phyloP scores from a whole-genome alignment of 2,329 filamentous ascomycete genomes.

The Acrodontium crateriforme region DNA sequence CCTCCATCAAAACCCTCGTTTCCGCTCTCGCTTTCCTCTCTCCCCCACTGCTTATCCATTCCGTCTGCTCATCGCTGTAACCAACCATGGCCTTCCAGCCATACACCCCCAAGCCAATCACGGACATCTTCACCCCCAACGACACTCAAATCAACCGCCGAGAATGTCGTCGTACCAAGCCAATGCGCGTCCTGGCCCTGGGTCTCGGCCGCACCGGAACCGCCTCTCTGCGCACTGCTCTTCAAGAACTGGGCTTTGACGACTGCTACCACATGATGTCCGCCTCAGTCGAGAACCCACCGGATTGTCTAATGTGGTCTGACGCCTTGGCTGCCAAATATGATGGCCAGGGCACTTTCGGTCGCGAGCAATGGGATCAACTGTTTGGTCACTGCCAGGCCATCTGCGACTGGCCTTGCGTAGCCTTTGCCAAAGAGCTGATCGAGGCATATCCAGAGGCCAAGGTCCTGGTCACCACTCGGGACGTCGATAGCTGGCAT shows the following conservation, averaged over 20 bases:
- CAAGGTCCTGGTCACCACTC: conserved; percentile 54
- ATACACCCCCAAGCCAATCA: conserved; percentile 36
- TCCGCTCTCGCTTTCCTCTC: not conserved
- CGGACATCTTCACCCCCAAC: conserved; percentile 45
- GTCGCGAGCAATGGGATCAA: conserved; percentile 55
- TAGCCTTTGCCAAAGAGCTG: conserved; percentile 54
- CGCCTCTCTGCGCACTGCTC: conserved; percentile 51
- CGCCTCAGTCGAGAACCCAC: conserved; percentile 53
- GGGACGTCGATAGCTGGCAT: conserved; percentile 53
- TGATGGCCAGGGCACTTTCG: conserved; percentile 47
- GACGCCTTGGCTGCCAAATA: conserved; percentile 52
- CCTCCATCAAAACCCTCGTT: no score
- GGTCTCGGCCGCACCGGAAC: conserved; percentile 59
- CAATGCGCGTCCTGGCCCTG: conserved; percentile 59
- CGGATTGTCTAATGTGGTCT: conserved; percentile 56
- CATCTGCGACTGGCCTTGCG: conserved; percentile 55
- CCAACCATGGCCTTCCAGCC: conserved; percentile 27
- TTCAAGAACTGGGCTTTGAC: conserved; percentile 51
- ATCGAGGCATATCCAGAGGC: conserved; percentile 60
- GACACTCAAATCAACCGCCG: conserved; percentile 56
- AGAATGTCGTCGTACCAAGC: conserved; percentile 50
- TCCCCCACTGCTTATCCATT: not conserved
- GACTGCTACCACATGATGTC: conserved; percentile 65
- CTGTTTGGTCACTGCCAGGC: conserved; percentile 51
- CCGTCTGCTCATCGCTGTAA: no score